phyloP scores from a whole-genome alignment of 2,329 filamentous ascomycete species.

The Fusarium decemcellulare region DNA sequence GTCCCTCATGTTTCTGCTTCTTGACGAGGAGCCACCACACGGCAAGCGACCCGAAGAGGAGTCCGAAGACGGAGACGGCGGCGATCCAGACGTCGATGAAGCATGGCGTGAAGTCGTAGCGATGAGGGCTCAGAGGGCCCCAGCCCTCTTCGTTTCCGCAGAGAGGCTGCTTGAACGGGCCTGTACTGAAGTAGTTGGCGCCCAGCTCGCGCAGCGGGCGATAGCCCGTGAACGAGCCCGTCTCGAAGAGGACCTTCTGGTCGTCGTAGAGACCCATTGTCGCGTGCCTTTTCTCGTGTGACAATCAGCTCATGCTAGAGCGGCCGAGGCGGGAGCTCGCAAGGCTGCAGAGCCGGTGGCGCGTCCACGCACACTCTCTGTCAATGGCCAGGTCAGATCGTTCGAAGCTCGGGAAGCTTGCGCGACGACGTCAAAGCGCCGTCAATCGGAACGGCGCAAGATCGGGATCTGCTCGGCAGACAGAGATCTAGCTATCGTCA shows the following conservation, averaged over 20 bases:
- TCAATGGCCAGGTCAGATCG: slow-evolving; percentile 8
- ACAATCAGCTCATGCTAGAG: slow-evolving; percentile 54
- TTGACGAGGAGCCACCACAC: slow-evolving; percentile 84
- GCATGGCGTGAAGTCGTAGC: slow-evolving; percentile 97
- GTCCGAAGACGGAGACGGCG: slow-evolving; percentile 81
- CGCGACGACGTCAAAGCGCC: slow-evolving; percentile 33
- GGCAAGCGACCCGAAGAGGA: slow-evolving; percentile 82
- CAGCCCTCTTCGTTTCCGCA: slow-evolving; percentile 94
- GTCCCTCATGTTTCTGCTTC: slow-evolving; percentile 71
- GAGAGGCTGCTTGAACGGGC: slow-evolving; percentile 75
- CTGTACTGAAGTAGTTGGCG: slow-evolving; percentile 72
- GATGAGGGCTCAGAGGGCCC: slow-evolving; percentile 89
- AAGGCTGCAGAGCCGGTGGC: slow-evolving; percentile 24
- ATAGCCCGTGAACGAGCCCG: slow-evolving; percentile 74
- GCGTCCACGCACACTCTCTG: slow-evolving; percentile 20
- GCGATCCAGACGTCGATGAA: slow-evolving; percentile 95
- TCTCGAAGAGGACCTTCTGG: slow-evolving; percentile 66
- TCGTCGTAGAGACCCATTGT: slow-evolving; percentile 50
- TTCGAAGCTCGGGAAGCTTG: slow-evolving; percentile 36
- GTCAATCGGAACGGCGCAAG: slow-evolving; percentile 17
- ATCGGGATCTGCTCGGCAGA: slow-evolving; percentile 22
- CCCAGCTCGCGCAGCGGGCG: slow-evolving; percentile 66
- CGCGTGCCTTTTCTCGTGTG: slow-evolving; percentile 58
- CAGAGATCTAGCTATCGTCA: not conserved
- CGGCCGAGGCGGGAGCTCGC: slow-evolving; percentile 8